phyloP scores from a whole-genome alignment of 176 grass and related monocot genomes.

The Triticum aestivum region IWGSC_CS_RefSeq_v2.1 NC_057808.1:452150905-452151404 shows the following conservation, averaged over 20 bases:
- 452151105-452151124: too few relatives aligned
- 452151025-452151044: neutral
- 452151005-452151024: neutral
- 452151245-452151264: neutral
- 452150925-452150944: neutral
- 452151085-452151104: neutral
- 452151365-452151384: neutral
- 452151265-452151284: neutral
- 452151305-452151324: neutral
- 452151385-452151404: neutral
- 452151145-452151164: neutral
- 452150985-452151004: neutral
- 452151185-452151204: neutral
- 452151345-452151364: neutral
- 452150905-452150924: neutral
- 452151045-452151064: neutral
- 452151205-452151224: neutral
- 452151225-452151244: neutral
- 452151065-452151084: neutral
- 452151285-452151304: neutral
- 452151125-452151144: neutral
- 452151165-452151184: neutral
- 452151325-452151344: neutral
- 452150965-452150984: neutral
- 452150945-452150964: neutral